A percentile compares a stretch with the other conserved stretches of the same genome.
These are phyloP conservation scores for Metschnikowia baotianmanensis DNA, from an alignment of 805 yeast species.

Conservation along the genomic window DNA sequence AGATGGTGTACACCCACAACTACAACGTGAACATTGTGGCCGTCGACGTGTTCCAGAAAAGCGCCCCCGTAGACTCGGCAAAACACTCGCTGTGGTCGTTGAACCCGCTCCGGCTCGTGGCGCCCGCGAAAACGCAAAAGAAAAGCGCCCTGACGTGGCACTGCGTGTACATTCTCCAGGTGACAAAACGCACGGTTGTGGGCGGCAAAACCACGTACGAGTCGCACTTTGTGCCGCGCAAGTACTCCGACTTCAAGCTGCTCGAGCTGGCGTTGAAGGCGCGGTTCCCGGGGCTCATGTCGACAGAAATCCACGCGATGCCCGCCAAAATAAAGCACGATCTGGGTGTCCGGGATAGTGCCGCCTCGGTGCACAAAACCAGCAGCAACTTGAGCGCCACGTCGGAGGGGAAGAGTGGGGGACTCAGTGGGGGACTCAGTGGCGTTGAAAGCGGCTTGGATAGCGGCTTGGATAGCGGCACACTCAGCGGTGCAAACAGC, in stretches of 20 bases:
- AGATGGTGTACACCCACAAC: slow-evolving; percentile 49
- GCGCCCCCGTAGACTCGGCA: not conserved
- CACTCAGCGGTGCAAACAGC: not conserved
- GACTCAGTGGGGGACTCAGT: not conserved
- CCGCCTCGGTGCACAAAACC: not conserved
- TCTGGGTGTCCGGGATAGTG: slow-evolving; percentile 25
- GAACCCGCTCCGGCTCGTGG: slow-evolving; percentile 10
- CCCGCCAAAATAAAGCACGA: slow-evolving; percentile 53
- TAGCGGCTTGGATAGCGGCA: too few species aligned
- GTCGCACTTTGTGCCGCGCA: slow-evolving; percentile 51
- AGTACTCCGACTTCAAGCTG: slow-evolving; percentile 65
- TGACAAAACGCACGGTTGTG: slow-evolving; percentile 27
- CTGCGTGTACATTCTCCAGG: slow-evolving; percentile 50
- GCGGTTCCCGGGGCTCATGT: slow-evolving; percentile 61
- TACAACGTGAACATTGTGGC: slow-evolving; percentile 66
- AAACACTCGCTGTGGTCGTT: slow-evolving; percentile 20
- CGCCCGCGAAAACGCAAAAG: slow-evolving; percentile 2
- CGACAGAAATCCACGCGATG: slow-evolving; percentile 52
- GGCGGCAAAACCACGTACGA: slow-evolving; percentile 12
- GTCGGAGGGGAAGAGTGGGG: not conserved
- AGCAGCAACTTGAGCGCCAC: not conserved
- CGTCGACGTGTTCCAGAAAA: slow-evolving; percentile 39
- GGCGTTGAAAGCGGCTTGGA: not conserved
- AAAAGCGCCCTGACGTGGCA: slow-evolving; percentile 20
- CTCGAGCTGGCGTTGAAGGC: slow-evolving; percentile 52